Evolutionary conservation across 257 asterid genomes (phyloP).

Genomic region (Solanum lycopersicoides): DNA sequence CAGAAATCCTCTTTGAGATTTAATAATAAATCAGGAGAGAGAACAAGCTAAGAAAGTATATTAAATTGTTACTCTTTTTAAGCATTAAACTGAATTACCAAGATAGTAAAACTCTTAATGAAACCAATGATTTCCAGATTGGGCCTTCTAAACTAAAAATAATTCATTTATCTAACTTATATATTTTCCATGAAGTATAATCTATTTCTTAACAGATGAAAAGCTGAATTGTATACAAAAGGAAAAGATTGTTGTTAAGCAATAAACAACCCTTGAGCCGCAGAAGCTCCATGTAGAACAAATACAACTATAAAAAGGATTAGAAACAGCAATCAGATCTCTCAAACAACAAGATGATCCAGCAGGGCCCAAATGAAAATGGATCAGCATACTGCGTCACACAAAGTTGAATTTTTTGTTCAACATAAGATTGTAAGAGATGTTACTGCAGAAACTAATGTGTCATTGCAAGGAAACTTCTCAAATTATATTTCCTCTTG

Average conservation of each 20-base stretch:
- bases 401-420: background rate
- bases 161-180: background rate
- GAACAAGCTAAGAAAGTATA: background rate
- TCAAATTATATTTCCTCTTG: background rate
- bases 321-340: background rate
- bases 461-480: background rate
- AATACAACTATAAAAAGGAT: background rate
- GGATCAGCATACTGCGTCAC: background rate
- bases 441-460: background rate
- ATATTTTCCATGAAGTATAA: background rate
- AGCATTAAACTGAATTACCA: background rate
- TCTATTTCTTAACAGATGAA: background rate
- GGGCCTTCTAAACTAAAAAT: background rate
- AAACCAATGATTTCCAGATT: background rate
- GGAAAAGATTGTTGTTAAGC: background rate
- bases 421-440: background rate
- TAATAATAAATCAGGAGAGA: background rate
- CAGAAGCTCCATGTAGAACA: background rate
- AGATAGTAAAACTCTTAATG: background rate
- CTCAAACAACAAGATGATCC: background rate
- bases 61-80: background rate
- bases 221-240: background rate
- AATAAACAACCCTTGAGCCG: background rate
- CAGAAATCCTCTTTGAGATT: background rate
- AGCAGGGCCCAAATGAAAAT: background rate